Conservation (phyloP, 2,329 filamentous ascomycete genomes). For the Beauveria sp. region DNA sequence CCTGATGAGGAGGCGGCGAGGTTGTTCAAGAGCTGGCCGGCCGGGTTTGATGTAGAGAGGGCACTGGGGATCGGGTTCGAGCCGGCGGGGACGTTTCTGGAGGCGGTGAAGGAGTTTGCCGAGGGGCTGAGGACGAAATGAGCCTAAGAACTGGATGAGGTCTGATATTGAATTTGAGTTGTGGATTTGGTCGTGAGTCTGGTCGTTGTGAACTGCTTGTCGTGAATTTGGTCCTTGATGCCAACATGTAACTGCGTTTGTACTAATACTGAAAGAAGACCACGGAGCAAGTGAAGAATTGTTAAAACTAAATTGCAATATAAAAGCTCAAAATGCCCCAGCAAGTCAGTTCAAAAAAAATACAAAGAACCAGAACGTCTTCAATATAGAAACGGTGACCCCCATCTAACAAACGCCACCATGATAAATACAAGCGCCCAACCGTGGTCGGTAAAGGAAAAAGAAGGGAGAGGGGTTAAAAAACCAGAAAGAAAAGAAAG, state of each 20-base stretch:
- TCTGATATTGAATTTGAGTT: too few species aligned
- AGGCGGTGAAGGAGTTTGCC: constrained; percentile 25
- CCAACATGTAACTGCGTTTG: too few species aligned
- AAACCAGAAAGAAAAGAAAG: not conserved
- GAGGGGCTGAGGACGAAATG: not conserved
- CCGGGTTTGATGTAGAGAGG: constrained; percentile 39
- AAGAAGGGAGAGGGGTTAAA: not conserved
- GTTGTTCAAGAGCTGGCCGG: constrained; percentile 49
- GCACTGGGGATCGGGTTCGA: constrained; percentile 46
- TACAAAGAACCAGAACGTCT: not conserved
- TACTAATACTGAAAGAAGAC: too few species aligned
- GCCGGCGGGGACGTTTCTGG: constrained; percentile 33
- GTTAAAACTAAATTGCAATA: not conserved
- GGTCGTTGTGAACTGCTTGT: too few species aligned
- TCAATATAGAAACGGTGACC: not conserved
- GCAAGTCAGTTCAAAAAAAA: not conserved
- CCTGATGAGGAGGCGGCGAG: constrained; percentile 37
- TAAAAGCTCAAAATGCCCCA: not conserved
- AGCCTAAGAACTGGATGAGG: not conserved
- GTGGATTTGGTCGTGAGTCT: too few species aligned
- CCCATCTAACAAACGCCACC: constrained; percentile 3
- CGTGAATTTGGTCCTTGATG: too few species aligned
- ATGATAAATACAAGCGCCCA: not conserved
- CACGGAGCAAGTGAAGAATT: too few species aligned
- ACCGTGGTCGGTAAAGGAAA: not conserved